A percentile compares a stretch with the other conserved stretches of the same genome.
Evolutionary conservation across 805 yeast species (phyloP).

Genomic region (Starmerella potacharoeniae): DNA sequence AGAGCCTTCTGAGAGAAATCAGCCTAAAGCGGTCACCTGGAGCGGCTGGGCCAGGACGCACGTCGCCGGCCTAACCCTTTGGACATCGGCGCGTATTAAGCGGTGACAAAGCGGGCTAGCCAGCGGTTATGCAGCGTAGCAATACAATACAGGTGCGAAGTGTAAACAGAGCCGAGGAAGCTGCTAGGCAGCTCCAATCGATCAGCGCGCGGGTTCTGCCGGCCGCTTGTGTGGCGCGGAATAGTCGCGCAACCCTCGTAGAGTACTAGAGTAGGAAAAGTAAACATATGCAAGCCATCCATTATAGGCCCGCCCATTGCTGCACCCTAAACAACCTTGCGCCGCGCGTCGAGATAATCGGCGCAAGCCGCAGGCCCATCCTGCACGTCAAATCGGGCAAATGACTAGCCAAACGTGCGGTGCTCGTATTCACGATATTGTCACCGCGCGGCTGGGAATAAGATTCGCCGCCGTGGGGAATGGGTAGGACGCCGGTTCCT

Average conservation of each 20-base stretch:
- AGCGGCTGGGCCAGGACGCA: no score
- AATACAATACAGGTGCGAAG: not conserved
- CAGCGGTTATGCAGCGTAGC: not conserved
- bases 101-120: not conserved
- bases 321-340: not conserved
- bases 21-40: not conserved
- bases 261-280: no score
- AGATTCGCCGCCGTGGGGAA: no score
- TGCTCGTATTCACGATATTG: not conserved
- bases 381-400: no score
- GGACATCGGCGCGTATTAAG: not conserved
- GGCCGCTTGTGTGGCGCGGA: no score
- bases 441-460: no score
- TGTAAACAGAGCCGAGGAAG: no score
- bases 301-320: not conserved
- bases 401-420: not conserved
- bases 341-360: not conserved
- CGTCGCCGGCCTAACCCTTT: not conserved
- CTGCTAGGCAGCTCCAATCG: no score
- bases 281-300: no score
- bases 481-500: no score
- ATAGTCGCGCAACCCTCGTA: no score
- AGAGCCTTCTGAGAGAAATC: not conserved
- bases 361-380: not conserved
- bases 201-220: no score